Evolutionary conservation across 192 early-diverging fungal genomes (phyloP).

Genomic region (Backusella psychrophila): DNA sequence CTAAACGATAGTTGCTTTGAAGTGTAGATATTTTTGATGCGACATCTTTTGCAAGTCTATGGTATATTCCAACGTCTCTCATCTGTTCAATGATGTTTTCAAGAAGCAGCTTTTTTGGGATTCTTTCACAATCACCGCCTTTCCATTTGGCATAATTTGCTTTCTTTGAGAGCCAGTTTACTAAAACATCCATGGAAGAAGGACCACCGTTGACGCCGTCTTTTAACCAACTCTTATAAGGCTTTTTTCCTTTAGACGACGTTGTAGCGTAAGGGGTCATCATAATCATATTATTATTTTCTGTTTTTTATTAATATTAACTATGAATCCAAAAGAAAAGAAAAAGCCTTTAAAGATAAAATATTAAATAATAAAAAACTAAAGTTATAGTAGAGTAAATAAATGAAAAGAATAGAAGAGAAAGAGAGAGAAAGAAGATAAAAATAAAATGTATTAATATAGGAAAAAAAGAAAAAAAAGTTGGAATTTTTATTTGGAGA

Average conservation of each 20-base stretch:
- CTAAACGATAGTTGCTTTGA: slow-evolving; percentile 32
- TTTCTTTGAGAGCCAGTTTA: slow-evolving; percentile 30
- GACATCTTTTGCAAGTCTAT: slow-evolving; percentile 30
- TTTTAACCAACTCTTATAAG: slow-evolving; percentile 34
- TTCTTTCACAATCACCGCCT: slow-evolving; percentile 31
- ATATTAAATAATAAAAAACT: not conserved
- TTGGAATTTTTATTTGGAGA: not conserved
- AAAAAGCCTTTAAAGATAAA: not conserved
- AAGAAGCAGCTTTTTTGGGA: slow-evolving; percentile 24
- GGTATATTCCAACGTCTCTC: slow-evolving; percentile 30
- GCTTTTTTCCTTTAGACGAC: slow-evolving; percentile 30
- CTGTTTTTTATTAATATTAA: slow-evolving; percentile 2
- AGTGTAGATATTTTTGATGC: slow-evolving; percentile 32
- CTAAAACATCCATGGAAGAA: slow-evolving; percentile 30
- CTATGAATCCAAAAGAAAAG: not conserved
- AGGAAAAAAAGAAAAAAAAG: slow-evolving; percentile 3
- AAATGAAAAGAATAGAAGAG: not conserved
- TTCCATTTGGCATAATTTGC: slow-evolving; percentile 32
- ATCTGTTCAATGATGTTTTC: slow-evolving; percentile 29
- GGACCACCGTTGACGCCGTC: slow-evolving; percentile 29
- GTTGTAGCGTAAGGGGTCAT: slow-evolving; percentile 22
- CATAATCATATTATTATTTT: slow-evolving; percentile 19
- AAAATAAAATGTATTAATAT: not conserved
- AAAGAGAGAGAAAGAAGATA: not conserved
- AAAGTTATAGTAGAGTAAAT: not conserved